Conservation (phyloP, 495 filamentous ascomycete genomes). For the Aspergillus wentii region DNA sequence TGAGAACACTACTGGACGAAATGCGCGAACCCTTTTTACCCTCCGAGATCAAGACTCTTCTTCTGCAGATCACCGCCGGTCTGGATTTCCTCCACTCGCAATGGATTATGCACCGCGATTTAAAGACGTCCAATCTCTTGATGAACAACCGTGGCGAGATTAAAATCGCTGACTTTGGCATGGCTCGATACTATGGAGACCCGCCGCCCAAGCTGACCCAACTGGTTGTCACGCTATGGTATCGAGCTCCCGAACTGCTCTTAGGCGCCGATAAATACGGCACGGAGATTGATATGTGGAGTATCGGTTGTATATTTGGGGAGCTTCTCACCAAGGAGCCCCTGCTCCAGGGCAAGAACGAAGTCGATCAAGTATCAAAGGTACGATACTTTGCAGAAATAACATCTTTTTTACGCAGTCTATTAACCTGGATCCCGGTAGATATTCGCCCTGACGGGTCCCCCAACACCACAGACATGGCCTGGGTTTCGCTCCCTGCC, state of each 20-base stretch:
- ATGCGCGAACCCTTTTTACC: constrained; percentile 92
- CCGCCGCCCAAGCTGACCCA: constrained; percentile 81
- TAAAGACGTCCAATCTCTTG: constrained; percentile 94
- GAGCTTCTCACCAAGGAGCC: constrained; percentile 83
- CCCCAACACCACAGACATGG: constrained; percentile 85
- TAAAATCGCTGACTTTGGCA: constrained; percentile 96
- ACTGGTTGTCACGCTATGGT: constrained; percentile 97
- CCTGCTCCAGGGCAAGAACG: constrained; percentile 85
- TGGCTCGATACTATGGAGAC: constrained; percentile 87
- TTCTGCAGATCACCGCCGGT: constrained; percentile 77
- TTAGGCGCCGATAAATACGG: constrained; percentile 77
- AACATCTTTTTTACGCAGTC: constrained; percentile 2
- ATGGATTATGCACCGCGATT: constrained; percentile 94
- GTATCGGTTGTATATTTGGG: constrained; percentile 92
- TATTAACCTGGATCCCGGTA: constrained; percentile 22
- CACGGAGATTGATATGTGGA: constrained; percentile 86
- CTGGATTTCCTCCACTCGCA: constrained; percentile 81
- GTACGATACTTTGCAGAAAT: constrained; percentile 16
- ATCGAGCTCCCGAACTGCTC: constrained; percentile 86
- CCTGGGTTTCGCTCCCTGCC: constrained; percentile 83
- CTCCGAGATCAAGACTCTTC: constrained; percentile 87
- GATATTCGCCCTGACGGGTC: constrained; percentile 87
- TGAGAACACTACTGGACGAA: constrained; percentile 87
- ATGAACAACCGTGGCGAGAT: constrained; percentile 93
- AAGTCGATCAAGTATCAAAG: constrained; percentile 78